These are phyloP conservation scores for Brassica rapa DNA, from an alignment of 345 rosid genomes.

Conservation along the genomic window DNA sequence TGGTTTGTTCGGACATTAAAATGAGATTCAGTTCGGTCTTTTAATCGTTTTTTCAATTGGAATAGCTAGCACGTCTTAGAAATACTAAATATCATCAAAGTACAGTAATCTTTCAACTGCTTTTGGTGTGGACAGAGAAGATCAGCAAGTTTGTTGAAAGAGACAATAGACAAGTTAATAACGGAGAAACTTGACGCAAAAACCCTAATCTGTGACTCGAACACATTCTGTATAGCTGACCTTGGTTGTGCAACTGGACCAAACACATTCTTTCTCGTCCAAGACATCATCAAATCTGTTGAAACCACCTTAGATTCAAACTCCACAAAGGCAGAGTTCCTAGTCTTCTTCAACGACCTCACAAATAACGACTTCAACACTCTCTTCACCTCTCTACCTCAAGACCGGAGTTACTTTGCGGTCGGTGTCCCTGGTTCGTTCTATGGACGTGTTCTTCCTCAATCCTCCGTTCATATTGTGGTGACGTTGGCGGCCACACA, in stretches of 20 bases:
- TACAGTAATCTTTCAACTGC: background rate
- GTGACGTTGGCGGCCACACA: constrained; percentile 44
- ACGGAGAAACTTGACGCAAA: constrained; percentile 47
- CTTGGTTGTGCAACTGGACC: constrained; percentile 77
- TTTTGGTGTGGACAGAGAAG: constrained; percentile 46
- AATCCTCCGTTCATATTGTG: constrained; percentile 40
- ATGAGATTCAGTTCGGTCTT: background rate
- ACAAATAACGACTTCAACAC: constrained; percentile 59
- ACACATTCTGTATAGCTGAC: constrained; percentile 53
- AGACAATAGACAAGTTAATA: constrained; percentile 46
- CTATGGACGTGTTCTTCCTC: constrained; percentile 44
- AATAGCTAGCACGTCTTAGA: background rate
- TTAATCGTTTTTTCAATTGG: background rate
- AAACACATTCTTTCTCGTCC: constrained; percentile 51
- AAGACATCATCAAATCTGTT: constrained; percentile 45
- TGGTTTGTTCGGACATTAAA: background rate
- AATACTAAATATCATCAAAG: background rate
- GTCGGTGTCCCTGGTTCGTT: constrained; percentile 55
- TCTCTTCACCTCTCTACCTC: constrained; percentile 51
- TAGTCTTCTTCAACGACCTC: constrained; percentile 55
- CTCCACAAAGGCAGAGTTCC: constrained; percentile 46
- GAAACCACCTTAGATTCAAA: constrained; percentile 37
- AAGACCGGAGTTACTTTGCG: constrained; percentile 39
- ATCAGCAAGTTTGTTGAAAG: constrained; percentile 43
- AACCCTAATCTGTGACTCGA: constrained; percentile 39